A percentile compares a stretch with the other conserved stretches of the same genome.
These are phyloP conservation scores for Apophysomyces ossiformis DNA, from an alignment of 371 early-diverging fungal species.

Conservation along the genomic window DNA sequence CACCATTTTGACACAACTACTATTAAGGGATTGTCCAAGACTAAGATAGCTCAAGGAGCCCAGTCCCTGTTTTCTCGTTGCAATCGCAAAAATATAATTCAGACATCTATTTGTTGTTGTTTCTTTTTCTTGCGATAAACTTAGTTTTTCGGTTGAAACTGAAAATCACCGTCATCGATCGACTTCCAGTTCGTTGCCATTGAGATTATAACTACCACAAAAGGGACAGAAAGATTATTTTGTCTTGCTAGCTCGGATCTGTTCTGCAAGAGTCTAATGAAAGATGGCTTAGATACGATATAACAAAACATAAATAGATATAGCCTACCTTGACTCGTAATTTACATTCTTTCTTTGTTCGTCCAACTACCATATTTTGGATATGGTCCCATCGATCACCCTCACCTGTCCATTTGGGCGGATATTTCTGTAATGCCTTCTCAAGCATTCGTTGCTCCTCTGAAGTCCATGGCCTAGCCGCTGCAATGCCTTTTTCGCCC, in stretches of 20 bases:
- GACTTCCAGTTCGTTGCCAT: no score
- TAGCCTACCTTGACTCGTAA: constrained; percentile 55
- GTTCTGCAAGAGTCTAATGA: background rate
- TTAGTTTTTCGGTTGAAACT: no score
- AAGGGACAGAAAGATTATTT: background rate
- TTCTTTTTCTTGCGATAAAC: no score
- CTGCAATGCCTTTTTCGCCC: constrained; percentile 24
- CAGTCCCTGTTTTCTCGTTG: background rate
- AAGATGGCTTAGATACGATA: background rate
- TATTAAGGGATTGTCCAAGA: background rate
- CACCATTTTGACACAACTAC: background rate
- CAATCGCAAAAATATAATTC: background rate
- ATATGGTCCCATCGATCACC: constrained; percentile 69
- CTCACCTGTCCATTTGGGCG: constrained; percentile 56
- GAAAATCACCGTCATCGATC: no score
- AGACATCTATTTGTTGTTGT: no score
- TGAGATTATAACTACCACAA: no score
- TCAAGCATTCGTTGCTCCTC: constrained; percentile 58
- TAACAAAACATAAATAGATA: background rate
- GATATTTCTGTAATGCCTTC: constrained; percentile 56
- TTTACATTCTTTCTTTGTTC: constrained; percentile 65
- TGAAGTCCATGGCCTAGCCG: constrained; percentile 50
- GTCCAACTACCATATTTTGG: constrained; percentile 55
- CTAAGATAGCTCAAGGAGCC: background rate
- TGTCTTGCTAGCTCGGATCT: background rate